These are phyloP conservation scores for Acanthamoeba royreba DNA, from an alignment of 208 protist genomes.

Conservation along the genomic window DNA sequence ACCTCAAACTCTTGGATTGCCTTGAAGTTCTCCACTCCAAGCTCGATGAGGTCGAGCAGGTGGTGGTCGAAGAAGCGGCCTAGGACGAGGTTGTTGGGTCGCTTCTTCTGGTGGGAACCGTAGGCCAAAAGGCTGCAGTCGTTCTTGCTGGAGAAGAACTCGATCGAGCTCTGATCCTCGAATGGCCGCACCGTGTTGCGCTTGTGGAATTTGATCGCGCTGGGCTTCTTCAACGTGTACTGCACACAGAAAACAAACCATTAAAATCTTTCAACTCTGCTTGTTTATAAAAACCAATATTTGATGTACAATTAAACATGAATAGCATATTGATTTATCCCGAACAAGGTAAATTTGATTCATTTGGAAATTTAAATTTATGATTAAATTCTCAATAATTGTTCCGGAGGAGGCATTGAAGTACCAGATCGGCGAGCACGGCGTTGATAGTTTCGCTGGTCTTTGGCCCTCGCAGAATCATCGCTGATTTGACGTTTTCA, in stretches of 20 bases:
- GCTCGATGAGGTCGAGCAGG: constrained; percentile 80
- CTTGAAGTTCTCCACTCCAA: constrained; percentile 66
- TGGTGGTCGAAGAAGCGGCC: constrained; percentile 78
- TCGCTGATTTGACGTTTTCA: constrained; percentile 58
- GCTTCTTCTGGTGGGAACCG: constrained; percentile 75
- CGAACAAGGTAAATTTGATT: too few relatives aligned
- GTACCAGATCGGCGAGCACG: constrained; percentile 45
- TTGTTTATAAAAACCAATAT: too few relatives aligned
- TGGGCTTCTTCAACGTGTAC: constrained; percentile 73
- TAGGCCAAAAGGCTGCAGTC: constrained; percentile 75
- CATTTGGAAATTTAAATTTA: too few relatives aligned
- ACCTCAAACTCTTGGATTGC: constrained; percentile 40
- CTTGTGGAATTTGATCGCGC: constrained; percentile 61
- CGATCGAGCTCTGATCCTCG: constrained; percentile 74
- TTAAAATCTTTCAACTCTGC: too few relatives aligned
- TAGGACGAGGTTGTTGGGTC: constrained; percentile 80
- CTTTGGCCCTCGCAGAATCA: constrained; percentile 57
- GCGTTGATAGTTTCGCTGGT: constrained; percentile 55
- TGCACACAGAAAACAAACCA: too few relatives aligned
- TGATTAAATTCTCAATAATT: too few relatives aligned
- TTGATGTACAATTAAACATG: too few relatives aligned
- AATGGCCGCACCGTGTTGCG: constrained; percentile 78
- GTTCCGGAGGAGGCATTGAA: too few relatives aligned
- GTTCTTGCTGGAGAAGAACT: constrained; percentile 76
- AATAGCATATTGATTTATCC: too few relatives aligned